These are phyloP conservation scores for Elaeis oleifera DNA, from an alignment of 202 grass and related monocot genomes.

Conservation along the genomic window DNA sequence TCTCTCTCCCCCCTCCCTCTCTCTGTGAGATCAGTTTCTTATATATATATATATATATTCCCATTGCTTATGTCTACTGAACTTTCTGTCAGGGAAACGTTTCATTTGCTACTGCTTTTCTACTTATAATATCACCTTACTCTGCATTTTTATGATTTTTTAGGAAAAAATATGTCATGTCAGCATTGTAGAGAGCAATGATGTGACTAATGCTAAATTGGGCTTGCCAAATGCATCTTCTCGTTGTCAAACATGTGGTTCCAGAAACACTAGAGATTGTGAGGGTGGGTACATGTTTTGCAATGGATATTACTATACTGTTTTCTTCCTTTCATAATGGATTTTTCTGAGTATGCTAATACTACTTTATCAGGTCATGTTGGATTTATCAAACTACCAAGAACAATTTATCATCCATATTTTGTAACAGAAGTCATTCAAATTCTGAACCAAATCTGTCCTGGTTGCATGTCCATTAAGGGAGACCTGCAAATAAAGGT, in stretches of 20 bases:
- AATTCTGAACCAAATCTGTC: conserved; percentile 87
- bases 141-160: no score
- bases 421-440: conserved; percentile 65
- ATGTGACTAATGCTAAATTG: conserved; percentile 68
- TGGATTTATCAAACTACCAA: conserved; percentile 59
- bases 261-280: conserved; percentile 46
- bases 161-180: conserved; percentile 63
- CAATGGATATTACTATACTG: not conserved
- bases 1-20: no score
- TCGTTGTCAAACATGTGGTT: conserved; percentile 70
- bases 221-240: conserved; percentile 55
- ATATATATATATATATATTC: no score
- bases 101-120: no score
- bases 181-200: conserved; percentile 44
- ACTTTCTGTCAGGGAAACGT: no score
- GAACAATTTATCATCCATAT: conserved; percentile 64
- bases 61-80: no score
- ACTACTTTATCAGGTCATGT: conserved; percentile 61
- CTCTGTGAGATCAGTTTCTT: no score
- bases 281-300: conserved; percentile 37
- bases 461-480: conserved; percentile 48
- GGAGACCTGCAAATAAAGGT: conserved; percentile 48
- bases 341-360: conserved; percentile 10
- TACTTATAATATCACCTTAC: no score
- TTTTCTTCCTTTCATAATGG: conserved; percentile 10